Conservation (phyloP, 805 yeast species). For the Tetrapisispora pingtungensis region DNA sequence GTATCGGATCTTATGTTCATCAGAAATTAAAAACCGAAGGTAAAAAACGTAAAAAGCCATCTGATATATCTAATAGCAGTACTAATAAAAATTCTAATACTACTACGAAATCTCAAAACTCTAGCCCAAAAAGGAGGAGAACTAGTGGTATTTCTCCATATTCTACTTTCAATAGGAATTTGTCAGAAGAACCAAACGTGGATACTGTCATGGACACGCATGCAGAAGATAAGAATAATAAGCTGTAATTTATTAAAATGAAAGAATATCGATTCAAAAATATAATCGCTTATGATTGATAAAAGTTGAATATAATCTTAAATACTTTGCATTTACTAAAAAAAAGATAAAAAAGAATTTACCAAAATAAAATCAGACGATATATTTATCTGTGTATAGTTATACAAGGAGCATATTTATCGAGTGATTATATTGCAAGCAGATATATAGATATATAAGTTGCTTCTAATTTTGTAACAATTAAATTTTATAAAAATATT, state of each 20-base stretch:
- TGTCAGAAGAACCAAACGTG: background rate
- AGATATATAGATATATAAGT: too few species aligned
- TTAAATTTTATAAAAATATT: background rate
- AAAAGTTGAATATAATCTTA: too few species aligned
- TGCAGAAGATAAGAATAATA: background rate
- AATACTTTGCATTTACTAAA: background rate
- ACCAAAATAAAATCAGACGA: background rate
- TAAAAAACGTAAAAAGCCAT: background rate
- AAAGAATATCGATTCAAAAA: too few species aligned
- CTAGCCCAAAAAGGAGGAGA: conserved; percentile 8
- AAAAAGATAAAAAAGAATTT: background rate
- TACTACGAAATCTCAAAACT: background rate
- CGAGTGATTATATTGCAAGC: too few species aligned
- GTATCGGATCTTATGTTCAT: conserved; percentile 1
- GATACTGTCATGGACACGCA: background rate
- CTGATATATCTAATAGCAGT: background rate
- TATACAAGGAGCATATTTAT: too few species aligned
- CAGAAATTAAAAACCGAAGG: conserved; percentile 1
- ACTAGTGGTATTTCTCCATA: conserved; percentile 11
- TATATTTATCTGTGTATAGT: too few species aligned
- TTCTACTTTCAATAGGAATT: conserved; percentile 2
- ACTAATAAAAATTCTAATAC: background rate
- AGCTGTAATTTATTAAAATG: background rate
- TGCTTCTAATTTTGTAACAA: background rate
- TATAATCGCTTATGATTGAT: too few species aligned